Evolutionary conservation across 1,284 basidiomycete species (phyloP), one percentile per base, ranked within the genome.

Genomic region (Leccinum glutinopallens): DNA sequence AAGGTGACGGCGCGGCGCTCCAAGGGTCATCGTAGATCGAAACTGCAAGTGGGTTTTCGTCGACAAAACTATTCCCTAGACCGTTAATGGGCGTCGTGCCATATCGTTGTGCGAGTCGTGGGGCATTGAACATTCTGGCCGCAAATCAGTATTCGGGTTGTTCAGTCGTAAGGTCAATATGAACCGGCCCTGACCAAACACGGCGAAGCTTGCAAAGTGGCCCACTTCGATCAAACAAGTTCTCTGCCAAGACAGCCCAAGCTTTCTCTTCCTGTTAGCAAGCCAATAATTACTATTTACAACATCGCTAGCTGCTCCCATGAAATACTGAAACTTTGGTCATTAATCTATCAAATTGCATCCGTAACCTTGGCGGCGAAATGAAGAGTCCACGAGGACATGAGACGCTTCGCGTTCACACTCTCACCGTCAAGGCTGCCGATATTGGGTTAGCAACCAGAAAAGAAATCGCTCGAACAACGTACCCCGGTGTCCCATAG

Each of bases 401-500:
- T 78, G 57, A 94, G 76, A 61, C 91, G 83, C 75, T 87, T 86
- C 69, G 83, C 80, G 73, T 92, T 92, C 67, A 94, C 90, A 69
- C 85, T 77, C 46, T 90, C 84, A 33, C 92, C 91, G 57, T 87
- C 87, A 73, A 93, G 80, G 60, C 92, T 93, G 63, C 33, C 69
- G 63, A 57, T n/a, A 60, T 63, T 17, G 2, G 32, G 49, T 67
- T 2, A 68, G 46, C 55, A 67, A 62, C 67, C 29, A 67, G 13
- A 39, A 63, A 32, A 53, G 60, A 32, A 60, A 65, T 51, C 13
- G 55, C 4, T 51, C 46, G 22, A 66, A 49, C 58, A 2, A 84
- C 91, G 74, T 79, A 95, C 93, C 94, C 92, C 68, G 93, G 91
- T 32, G 91, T 91, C 58, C 95, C 96, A 76, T 96, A 98, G 10